Base-by-base conservation (phyloP, 345 rosid species). In the Euclidium syriacum region DNA sequence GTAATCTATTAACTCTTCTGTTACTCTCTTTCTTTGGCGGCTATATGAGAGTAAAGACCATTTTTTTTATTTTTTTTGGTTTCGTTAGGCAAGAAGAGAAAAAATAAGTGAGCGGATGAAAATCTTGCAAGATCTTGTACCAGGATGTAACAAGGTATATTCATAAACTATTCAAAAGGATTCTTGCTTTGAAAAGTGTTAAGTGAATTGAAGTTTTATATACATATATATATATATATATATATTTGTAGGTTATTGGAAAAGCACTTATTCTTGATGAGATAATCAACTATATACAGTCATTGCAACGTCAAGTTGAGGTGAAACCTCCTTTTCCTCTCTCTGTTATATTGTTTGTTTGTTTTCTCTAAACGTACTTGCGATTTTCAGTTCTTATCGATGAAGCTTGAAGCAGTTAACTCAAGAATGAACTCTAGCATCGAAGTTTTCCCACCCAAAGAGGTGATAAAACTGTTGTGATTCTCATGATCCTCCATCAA, bases 51-150 rank as follows among this genome's bases (percentile, higher is more conserved):
- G 8, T 24, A 2, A 20, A 38, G 10, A 18, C 9, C 2, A 35
- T n/a, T 27, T 41, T 66, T 36, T 15, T 74, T 62, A 19, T 27
- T 41, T 66, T 36, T 15, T 74, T 62, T 39, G 25, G 7, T 39
- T 38, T 68, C 69, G 30, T 62, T 68, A 91, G 96, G 98, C 90
- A 40, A 84, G 96, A 77, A 85, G 98, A 83, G 96, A 91, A 67
- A 91, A 91, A 68, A 88, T 91, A 48, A 79, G 98, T 14, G 98
- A 91, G 63, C 78, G 96, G 78, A 90, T 90, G 95, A 90, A 81
- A 74, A 85, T 83, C 70, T 91, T 85, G 55, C 96, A 91, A 80
- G 98, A 91, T 70, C 71, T 91, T 70, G 96, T 90, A 8, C 97
- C 96, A 11, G 96, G 96, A 52, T 91, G 96, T 70, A 85, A 85